These are phyloP conservation scores for Teunomyces funiuensis DNA, from an alignment of 805 yeast genomes.

Conservation along the genomic window DNA sequence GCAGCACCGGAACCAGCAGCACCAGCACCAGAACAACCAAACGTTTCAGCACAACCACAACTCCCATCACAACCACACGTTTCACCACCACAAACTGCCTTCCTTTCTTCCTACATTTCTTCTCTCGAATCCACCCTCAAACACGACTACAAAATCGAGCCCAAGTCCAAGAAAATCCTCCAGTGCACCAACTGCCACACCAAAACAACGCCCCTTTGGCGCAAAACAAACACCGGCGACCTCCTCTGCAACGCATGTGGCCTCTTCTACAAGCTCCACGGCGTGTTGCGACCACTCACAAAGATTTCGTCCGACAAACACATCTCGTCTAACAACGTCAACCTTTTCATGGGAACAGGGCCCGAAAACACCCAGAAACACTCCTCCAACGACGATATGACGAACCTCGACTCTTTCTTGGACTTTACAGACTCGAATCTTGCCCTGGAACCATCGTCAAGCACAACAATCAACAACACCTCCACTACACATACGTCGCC, in stretches of 20 bases:
- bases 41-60: slow-evolving; percentile 5
- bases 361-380: not conserved
- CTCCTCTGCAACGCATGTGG: slow-evolving; percentile 48
- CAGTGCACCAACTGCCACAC: slow-evolving; percentile 46
- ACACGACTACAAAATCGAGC: slow-evolving; percentile 19
- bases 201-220: slow-evolving; percentile 46
- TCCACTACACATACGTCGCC: slow-evolving; percentile 5
- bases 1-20: not conserved
- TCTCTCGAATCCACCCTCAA: slow-evolving; percentile 38
- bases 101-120: slow-evolving; percentile 38
- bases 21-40: not conserved
- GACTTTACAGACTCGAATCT: slow-evolving; percentile 10
- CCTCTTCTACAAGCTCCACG: slow-evolving; percentile 44
- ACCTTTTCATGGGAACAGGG: slow-evolving; percentile 2
- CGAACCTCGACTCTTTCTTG: slow-evolving; percentile 18
- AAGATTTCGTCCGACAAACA: slow-evolving; percentile 9
- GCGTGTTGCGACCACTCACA: slow-evolving; percentile 43
- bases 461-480: slow-evolving; percentile 3
- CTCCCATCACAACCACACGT: not conserved
- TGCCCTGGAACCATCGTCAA: not conserved
- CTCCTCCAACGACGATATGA: slow-evolving; percentile 12
- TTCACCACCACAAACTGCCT: slow-evolving; percentile 11
- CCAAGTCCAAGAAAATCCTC: slow-evolving; percentile 11
- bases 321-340: not conserved
- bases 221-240: slow-evolving; percentile 42